Evolutionary conservation across 2,329 filamentous ascomycete genomes (phyloP).

Genomic region (Biscogniauxia sp.): DNA sequence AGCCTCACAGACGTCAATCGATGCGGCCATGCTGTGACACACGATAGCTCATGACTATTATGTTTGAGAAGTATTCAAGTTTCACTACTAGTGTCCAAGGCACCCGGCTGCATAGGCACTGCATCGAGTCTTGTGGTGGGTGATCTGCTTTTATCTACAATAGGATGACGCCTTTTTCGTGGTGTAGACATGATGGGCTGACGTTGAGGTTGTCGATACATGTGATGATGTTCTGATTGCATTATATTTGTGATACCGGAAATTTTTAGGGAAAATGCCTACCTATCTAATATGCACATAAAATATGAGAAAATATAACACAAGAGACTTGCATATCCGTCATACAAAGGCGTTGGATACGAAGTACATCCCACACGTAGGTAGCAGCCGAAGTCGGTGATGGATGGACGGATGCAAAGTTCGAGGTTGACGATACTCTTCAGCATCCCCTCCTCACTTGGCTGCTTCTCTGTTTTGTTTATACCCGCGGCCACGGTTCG

Average conservation of each 20-base stretch:
- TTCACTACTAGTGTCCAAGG: constrained; percentile 6
- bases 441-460: no score
- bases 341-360: constrained; percentile 17
- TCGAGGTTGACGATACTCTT: no score
- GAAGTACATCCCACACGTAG: constrained; percentile 12
- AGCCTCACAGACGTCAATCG: constrained; percentile 17
- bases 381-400: not conserved
- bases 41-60: constrained; percentile 12
- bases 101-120: constrained; percentile 4
- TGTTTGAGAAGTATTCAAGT: constrained; percentile 4
- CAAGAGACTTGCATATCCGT: constrained; percentile 3
- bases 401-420: no score
- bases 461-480: not conserved
- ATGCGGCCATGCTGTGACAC: constrained; percentile 10
- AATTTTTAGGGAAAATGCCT: constrained; percentile 8
- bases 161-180: constrained; percentile 11
- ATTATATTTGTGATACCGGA: constrained; percentile 16
- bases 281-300: constrained; percentile 1
- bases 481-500: not conserved
- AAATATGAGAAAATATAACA: not conserved
- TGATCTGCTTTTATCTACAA: not conserved
- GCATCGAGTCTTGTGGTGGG: constrained; percentile 16
- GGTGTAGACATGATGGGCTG: constrained; percentile 15
- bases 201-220: constrained; percentile 15
- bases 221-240: constrained; percentile 14